Conservation (phyloP, 805 yeast genomes). For the Saccharomyces jurei region DNA sequence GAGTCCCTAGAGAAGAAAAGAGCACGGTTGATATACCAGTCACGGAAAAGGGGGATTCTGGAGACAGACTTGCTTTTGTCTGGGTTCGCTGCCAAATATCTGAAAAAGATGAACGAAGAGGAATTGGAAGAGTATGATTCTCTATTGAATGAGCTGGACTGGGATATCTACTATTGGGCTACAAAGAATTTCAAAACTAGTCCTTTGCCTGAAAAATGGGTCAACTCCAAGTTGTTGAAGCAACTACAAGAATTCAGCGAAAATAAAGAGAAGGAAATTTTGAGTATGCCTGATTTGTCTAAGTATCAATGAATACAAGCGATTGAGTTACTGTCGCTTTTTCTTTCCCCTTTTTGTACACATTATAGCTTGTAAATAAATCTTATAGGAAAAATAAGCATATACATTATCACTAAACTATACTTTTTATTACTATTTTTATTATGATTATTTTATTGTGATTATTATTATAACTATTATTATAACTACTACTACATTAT, state of each 20-base stretch:
- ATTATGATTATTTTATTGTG: slow-evolving; percentile 3
- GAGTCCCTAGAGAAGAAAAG: slow-evolving; percentile 69
- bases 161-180: slow-evolving; percentile 99
- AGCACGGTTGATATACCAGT: slow-evolving; percentile 85
- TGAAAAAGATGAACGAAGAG: slow-evolving; percentile 47
- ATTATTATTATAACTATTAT: slow-evolving; percentile 3
- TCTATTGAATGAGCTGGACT: slow-evolving; percentile 87
- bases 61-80: slow-evolving; percentile 85
- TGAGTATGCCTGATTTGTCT: slow-evolving; percentile 76
- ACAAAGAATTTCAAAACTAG: slow-evolving; percentile 73
- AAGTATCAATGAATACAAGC: slow-evolving; percentile 12
- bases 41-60: slow-evolving; percentile 88
- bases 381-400: not conserved
- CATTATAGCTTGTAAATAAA: not conserved
- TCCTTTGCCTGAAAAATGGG: slow-evolving; percentile 85
- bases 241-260: slow-evolving; percentile 65
- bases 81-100: slow-evolving; percentile 72
- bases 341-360: not conserved
- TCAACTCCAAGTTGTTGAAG: slow-evolving; percentile 52
- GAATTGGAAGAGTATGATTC: slow-evolving; percentile 80
- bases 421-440: not conserved
- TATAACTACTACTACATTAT: not conserved
- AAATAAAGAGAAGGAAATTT: slow-evolving; percentile 60
- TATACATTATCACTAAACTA: not conserved
- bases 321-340: not conserved